phyloP scores from a whole-genome alignment of 2,329 filamentous ascomycete genomes.

The Diaporthe amygdali region DNA sequence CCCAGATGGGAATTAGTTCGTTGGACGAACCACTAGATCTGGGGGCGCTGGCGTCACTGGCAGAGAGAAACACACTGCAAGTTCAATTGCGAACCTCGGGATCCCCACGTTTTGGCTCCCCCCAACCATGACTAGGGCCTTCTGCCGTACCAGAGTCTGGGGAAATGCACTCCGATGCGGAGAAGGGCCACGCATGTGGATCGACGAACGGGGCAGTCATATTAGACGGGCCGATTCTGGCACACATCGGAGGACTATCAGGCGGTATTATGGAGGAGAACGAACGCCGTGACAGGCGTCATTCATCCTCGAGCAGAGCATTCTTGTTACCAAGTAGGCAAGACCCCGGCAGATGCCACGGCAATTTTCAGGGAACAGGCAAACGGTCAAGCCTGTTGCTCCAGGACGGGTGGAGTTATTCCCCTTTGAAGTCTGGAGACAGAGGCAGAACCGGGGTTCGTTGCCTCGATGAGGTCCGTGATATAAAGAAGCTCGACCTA shows the following conservation, averaged over 20 bases:
- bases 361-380: not conserved
- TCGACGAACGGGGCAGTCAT: not conserved
- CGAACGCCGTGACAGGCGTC: not conserved
- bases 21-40: not conserved
- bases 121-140: not conserved
- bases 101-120: not conserved
- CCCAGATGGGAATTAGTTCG: not conserved
- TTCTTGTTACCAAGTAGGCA: not conserved
- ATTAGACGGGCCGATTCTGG: constrained; percentile 1
- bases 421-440: not conserved
- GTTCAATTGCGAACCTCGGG: not conserved
- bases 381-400: not conserved
- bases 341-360: not conserved
- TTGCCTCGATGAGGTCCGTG: not conserved
- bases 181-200: constrained; percentile 1
- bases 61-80: not conserved
- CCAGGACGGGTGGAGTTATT: not conserved
- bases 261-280: not conserved
- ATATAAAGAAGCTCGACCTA: not conserved
- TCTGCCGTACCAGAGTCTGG: constrained; percentile 9
- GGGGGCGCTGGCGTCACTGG: not conserved
- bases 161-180: constrained; percentile 4
- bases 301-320: not conserved
- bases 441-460: not conserved
- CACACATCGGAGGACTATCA: not conserved